Evolutionary conservation across 768 basidiomycete species (phyloP).

Genomic region (Collybia mongolica): DNA sequence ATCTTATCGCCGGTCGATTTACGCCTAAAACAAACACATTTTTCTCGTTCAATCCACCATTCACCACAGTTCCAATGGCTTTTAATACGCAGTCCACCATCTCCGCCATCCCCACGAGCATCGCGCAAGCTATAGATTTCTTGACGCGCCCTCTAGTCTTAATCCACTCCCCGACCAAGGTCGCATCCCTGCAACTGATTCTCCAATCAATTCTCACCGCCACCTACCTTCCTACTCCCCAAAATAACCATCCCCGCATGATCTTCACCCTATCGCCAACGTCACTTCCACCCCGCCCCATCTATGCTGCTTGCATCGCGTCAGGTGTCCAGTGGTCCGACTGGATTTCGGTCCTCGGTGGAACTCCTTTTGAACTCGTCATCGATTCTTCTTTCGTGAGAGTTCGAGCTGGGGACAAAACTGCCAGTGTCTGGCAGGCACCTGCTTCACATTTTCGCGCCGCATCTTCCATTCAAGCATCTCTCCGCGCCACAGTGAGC

Average conservation of each 20-base stretch:
- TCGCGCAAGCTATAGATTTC: constrained; percentile 26
- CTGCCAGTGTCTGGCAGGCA: constrained; percentile 27
- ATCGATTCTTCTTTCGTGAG: constrained; percentile 25
- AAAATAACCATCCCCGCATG: constrained; percentile 7
- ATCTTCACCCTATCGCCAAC: constrained; percentile 26
- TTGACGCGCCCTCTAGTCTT: constrained; percentile 34
- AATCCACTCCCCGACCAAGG: constrained; percentile 18
- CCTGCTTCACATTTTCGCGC: constrained; percentile 9
- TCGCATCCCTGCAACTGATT: constrained; percentile 25
- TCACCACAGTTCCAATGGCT: constrained; percentile 2
- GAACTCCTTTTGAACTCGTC: constrained; percentile 31
- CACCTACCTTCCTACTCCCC: constrained; percentile 12
- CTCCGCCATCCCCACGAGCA: background rate
- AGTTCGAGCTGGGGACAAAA: constrained; percentile 25
- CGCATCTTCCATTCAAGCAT: constrained; percentile 14
- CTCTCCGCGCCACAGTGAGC: constrained; percentile 16
- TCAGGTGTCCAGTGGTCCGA: constrained; percentile 30
- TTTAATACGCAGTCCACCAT: background rate
- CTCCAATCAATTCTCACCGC: constrained; percentile 29
- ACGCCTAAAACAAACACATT: background rate
- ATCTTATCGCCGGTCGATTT: constrained; percentile 2
- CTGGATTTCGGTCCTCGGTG: constrained; percentile 34
- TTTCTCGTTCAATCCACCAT: background rate
- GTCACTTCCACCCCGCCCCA: constrained; percentile 33
- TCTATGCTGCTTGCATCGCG: constrained; percentile 33